Conservation (phyloP, 768 basidiomycete species). For the Boletus bicolor region DNA sequence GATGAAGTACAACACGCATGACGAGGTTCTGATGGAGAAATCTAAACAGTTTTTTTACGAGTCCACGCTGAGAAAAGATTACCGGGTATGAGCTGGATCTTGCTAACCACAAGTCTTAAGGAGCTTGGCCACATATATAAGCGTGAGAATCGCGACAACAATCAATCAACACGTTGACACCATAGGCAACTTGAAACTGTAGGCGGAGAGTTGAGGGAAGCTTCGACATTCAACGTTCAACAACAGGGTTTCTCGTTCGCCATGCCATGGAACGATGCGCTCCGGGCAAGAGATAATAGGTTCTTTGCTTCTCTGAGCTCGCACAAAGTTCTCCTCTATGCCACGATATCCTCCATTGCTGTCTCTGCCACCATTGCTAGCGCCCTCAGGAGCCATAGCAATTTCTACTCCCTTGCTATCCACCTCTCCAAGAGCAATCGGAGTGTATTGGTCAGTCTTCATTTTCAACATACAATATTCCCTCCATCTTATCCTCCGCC, state of each 20-base stretch:
- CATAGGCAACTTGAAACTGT: not conserved
- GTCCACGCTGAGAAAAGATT: not conserved
- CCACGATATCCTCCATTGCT: slow-evolving; percentile 60
- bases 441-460: slow-evolving; percentile 74
- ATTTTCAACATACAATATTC: not conserved
- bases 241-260: not conserved
- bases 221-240: not conserved
- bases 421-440: slow-evolving; percentile 90
- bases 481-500: slow-evolving; percentile 3
- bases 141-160: too few species aligned
- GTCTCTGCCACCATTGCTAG: slow-evolving; percentile 73
- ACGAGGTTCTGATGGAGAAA: not conserved
- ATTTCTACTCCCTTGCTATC: slow-evolving; percentile 93
- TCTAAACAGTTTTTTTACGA: not conserved
- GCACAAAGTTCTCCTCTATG: slow-evolving; percentile 69
- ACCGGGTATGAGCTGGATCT: not conserved
- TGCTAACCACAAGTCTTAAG: too few species aligned
- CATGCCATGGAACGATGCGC: slow-evolving; percentile 50
- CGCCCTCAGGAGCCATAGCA: slow-evolving; percentile 78
- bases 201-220: too few species aligned
- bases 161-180: slow-evolving; percentile 1
- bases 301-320: slow-evolving; percentile 50
- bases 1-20: not conserved
- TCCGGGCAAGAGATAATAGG: slow-evolving; percentile 51
- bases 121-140: too few species aligned